A percentile compares a stretch with the other conserved stretches of the same genome.
Conservation (phyloP, 495 filamentous ascomycete species). For the Lindgomyces ingoldianus region DNA sequence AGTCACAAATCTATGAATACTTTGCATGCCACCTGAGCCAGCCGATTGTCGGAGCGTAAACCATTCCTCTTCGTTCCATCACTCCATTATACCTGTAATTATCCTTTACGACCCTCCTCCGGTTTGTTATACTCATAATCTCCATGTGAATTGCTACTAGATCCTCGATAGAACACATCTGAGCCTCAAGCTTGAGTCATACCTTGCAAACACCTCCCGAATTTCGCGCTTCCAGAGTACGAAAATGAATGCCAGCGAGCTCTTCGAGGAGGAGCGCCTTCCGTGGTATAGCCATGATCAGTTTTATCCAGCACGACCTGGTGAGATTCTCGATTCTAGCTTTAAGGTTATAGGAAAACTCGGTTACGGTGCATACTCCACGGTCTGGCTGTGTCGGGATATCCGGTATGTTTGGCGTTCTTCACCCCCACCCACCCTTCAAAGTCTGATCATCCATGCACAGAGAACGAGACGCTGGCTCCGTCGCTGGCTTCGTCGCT, state of each 20-base stretch:
- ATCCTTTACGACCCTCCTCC: too few species aligned
- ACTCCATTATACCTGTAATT: too few species aligned
- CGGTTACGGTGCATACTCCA: constrained; percentile 57
- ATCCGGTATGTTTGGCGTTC: constrained; percentile 18
- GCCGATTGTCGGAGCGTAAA: too few species aligned
- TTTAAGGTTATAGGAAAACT: constrained; percentile 57
- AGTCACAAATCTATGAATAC: too few species aligned
- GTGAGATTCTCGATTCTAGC: constrained; percentile 50
- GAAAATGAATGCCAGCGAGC: constrained; percentile 20
- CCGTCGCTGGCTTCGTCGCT: constrained; percentile 16
- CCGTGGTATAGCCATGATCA: constrained; percentile 47
- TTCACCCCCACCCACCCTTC: constrained; percentile 23
- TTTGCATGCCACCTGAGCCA: too few species aligned
- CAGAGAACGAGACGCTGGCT: constrained; percentile 22
- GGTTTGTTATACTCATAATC: too few species aligned
- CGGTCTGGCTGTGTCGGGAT: constrained; percentile 45
- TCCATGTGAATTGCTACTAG: too few species aligned
- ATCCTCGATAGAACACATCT: too few species aligned
- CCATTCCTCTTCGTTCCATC: too few species aligned
- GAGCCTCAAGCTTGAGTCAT: too few species aligned
- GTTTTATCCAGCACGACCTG: constrained; percentile 55
- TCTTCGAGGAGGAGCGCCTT: constrained; percentile 52
- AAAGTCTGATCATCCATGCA: constrained; percentile 14
- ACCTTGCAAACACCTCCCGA: too few species aligned
- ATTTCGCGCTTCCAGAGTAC: constrained; percentile 20